Percentiles rank a stretch among this genome's conserved stretches.
These are phyloP conservation scores for Cryptococcus sp. DNA, from an alignment of 1,284 basidiomycete species.

Conservation along the genomic window DNA sequence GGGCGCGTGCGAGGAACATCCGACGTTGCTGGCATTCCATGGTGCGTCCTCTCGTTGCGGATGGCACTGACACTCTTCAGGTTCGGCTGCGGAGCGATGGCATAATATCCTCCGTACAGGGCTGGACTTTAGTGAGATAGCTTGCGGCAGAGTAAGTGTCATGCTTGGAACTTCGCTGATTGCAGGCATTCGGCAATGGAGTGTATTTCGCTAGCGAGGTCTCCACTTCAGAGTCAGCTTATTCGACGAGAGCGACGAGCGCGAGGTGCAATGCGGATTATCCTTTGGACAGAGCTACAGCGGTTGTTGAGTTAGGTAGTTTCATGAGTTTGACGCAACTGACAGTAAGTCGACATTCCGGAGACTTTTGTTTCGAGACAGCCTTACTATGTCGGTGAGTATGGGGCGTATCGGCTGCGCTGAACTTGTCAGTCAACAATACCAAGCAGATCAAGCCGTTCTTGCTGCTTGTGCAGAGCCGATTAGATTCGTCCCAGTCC, in stretches of 20 bases:
- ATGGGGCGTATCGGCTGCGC: background rate
- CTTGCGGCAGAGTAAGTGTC: slow-evolving; percentile 21
- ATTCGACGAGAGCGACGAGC: slow-evolving; percentile 4
- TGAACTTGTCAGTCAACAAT: slow-evolving; percentile 16
- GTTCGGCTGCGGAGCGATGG: slow-evolving; percentile 25
- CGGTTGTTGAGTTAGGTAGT: slow-evolving; percentile 28
- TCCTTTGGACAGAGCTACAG: slow-evolving; percentile 17
- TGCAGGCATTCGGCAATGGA: slow-evolving; percentile 25
- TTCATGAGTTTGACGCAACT: background rate
- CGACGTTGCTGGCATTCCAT: slow-evolving; percentile 32
- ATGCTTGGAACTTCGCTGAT: background rate
- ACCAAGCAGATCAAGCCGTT: slow-evolving; percentile 35
- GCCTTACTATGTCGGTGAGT: slow-evolving; percentile 29
- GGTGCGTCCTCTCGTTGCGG: slow-evolving; percentile 7
- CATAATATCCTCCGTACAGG: slow-evolving; percentile 35
- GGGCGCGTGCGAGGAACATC: slow-evolving; percentile 16
- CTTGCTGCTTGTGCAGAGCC: slow-evolving; percentile 22
- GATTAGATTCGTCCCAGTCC: background rate
- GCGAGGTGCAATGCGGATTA: slow-evolving; percentile 25
- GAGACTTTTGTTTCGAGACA: slow-evolving; percentile 19
- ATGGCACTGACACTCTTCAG: slow-evolving; percentile 6
- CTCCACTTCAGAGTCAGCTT: slow-evolving; percentile 14
- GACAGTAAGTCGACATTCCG: slow-evolving; percentile 22
- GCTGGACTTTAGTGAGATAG: slow-evolving; percentile 28
- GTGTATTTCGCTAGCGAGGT: slow-evolving; percentile 35